Percentiles rank a stretch among this genome's conserved stretches.
Evolutionary conservation across 192 early-diverging fungal species (phyloP).

Genomic region (Lunasporangiospora selenospora): DNA sequence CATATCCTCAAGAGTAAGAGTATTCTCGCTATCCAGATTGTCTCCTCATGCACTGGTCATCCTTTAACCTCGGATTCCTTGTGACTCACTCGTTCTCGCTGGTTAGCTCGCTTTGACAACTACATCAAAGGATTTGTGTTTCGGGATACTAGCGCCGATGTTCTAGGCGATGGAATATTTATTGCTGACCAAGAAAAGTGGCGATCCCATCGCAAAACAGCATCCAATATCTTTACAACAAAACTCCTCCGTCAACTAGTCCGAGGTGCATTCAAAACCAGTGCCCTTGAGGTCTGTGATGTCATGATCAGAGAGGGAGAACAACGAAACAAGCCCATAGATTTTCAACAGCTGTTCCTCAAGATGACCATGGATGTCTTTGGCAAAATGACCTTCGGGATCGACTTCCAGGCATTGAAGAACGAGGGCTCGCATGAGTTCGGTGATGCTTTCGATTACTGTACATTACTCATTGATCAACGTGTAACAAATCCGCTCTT

Average conservation of each 20-base stretch:
- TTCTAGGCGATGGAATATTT: constrained; percentile 59
- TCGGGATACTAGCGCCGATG: constrained; percentile 3
- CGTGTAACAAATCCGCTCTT: constrained; percentile 39
- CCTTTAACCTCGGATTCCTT: no score
- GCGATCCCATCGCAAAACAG: constrained; percentile 48
- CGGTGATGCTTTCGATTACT: constrained; percentile 54
- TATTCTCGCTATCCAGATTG: no score
- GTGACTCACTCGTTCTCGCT: no score
- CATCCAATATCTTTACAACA: neutral
- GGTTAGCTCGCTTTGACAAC: neutral
- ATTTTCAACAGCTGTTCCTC: constrained; percentile 42
- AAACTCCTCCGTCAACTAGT: neutral
- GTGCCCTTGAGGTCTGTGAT: neutral
- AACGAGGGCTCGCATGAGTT: constrained; percentile 13
- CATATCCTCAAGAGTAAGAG: neutral
- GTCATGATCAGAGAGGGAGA: neutral
- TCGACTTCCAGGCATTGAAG: neutral
- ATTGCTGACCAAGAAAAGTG: constrained; percentile 53
- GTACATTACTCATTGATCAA: constrained; percentile 16
- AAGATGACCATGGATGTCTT: constrained; percentile 32
- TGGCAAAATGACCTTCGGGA: constrained; percentile 13
- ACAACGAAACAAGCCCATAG: neutral
- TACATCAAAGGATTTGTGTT: neutral
- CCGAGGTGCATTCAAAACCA: neutral
- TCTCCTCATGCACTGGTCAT: no score